phyloP scores from a whole-genome alignment of 2,329 filamentous ascomycete genomes.

The Apiospora malaysiana region DNA sequence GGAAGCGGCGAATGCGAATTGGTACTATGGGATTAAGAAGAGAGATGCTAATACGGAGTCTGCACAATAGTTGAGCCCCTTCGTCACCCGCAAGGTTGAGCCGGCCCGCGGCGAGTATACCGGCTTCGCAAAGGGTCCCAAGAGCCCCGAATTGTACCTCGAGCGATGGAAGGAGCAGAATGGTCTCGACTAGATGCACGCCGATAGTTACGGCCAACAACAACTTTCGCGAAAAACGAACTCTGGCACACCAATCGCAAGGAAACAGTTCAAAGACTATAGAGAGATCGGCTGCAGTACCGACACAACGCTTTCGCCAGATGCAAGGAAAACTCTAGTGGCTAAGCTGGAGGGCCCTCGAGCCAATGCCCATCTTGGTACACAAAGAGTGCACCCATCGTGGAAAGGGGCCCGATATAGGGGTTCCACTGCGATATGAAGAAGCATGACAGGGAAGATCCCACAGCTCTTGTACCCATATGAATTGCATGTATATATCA shows the following conservation, averaged over 20 bases:
- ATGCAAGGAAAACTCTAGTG: neutral
- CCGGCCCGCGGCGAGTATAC: conserved; percentile 60
- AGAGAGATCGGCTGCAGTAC: neutral
- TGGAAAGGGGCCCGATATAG: neutral
- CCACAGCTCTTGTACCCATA: conserved; percentile 3
- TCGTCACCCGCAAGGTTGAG: conserved; percentile 69
- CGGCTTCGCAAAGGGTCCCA: conserved; percentile 57
- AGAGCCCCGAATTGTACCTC: conserved; percentile 67
- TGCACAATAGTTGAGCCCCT: conserved; percentile 72
- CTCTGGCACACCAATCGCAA: neutral
- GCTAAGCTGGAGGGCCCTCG: neutral
- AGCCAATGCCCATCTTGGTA: neutral
- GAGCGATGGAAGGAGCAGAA: conserved; percentile 72
- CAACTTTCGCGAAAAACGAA: neutral
- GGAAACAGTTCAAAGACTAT: neutral
- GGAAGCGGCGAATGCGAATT: neutral
- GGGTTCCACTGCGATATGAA: neutral
- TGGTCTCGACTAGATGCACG: conserved; percentile 56
- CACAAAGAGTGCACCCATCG: neutral
- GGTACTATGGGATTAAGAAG: neutral
- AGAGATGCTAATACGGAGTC: neutral
- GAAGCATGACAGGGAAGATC: neutral
- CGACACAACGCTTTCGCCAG: neutral
- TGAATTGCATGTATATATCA: conserved; percentile 7
- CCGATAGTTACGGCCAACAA: neutral